Conservation (phyloP, 805 yeast genomes). For the Nakazawaea ernobii region DNA sequence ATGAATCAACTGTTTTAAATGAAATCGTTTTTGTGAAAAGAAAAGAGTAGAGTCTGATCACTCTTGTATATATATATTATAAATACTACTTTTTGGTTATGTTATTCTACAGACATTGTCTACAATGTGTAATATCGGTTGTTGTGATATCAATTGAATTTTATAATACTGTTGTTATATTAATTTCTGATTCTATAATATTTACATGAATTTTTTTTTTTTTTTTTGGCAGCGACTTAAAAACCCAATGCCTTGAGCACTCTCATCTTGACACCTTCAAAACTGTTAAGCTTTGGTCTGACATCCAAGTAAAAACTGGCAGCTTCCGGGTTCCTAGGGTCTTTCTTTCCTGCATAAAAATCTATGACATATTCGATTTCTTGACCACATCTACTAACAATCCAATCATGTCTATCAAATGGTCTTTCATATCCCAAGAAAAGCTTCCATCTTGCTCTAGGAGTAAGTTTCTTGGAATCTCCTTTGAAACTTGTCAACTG, state of each 20-base stretch:
- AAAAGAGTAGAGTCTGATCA: no score
- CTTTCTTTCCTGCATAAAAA: constrained; percentile 64
- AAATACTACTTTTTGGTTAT: constrained; percentile 16
- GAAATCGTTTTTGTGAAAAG: no score
- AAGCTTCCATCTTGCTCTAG: constrained; percentile 71
- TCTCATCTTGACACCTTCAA: constrained; percentile 78
- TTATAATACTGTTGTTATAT: no score
- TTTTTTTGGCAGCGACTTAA: constrained; percentile 8
- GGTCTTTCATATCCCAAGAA: constrained; percentile 71
- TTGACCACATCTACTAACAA: constrained; percentile 76
- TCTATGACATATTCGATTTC: constrained; percentile 89
- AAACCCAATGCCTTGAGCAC: constrained; percentile 56
- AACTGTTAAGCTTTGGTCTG: constrained; percentile 79
- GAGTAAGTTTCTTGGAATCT: constrained; percentile 78
- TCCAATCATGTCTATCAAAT: constrained; percentile 97
- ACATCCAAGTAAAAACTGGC: constrained; percentile 79
- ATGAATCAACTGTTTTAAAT: neutral
- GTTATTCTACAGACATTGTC: no score
- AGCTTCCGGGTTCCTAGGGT: constrained; percentile 35
- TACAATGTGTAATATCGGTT: no score
- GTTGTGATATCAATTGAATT: no score
- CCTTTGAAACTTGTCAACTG: constrained; percentile 84
- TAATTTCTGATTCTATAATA: neutral
- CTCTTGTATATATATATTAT: constrained; percentile 33
- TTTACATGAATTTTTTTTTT: neutral